Evolutionary conservation across 2,329 filamentous ascomycete genomes (phyloP).

Genomic region (Monosporascus sp.): DNA sequence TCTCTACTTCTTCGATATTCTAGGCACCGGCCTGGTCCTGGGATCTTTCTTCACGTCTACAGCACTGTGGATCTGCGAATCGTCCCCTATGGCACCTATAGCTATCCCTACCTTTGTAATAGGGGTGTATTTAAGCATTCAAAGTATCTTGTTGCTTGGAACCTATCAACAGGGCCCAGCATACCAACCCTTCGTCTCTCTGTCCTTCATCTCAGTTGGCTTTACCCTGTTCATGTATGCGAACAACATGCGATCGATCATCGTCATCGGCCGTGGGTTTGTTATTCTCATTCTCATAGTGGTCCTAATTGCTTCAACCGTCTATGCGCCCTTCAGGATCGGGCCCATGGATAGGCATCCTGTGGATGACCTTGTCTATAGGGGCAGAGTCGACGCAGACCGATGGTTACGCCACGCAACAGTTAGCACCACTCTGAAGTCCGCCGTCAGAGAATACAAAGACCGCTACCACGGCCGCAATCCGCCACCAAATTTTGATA

Average conservation of each 20-base stretch:
- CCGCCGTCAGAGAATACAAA: slow-evolving; percentile 45
- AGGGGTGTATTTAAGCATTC: slow-evolving; percentile 31
- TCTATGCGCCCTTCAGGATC: slow-evolving; percentile 30
- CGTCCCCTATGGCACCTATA: slow-evolving; percentile 37
- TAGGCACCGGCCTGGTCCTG: slow-evolving; percentile 43
- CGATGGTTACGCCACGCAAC: slow-evolving; percentile 44
- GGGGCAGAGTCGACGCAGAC: slow-evolving; percentile 40
- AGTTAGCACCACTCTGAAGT: slow-evolving; percentile 40
- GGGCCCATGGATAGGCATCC: slow-evolving; percentile 35
- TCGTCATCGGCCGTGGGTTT: slow-evolving; percentile 37
- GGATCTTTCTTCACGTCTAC: slow-evolving; percentile 39
- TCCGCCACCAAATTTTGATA: slow-evolving; percentile 76
- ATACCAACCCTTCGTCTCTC: slow-evolving; percentile 29
- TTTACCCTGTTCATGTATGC: slow-evolving; percentile 39
- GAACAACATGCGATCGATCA: slow-evolving; percentile 37
- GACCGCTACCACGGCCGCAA: slow-evolving; percentile 55
- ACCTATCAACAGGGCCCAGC: slow-evolving; percentile 41
- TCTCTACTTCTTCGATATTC: slow-evolving; percentile 43
- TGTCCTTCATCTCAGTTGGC: slow-evolving; percentile 35
- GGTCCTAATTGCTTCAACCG: slow-evolving; percentile 31
- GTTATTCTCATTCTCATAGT: slow-evolving; percentile 34
- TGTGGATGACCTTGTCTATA: slow-evolving; percentile 44
- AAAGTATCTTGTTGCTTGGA: slow-evolving; percentile 33
- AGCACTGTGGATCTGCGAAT: slow-evolving; percentile 42
- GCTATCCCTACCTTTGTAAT: slow-evolving; percentile 39